Percentiles rank a stretch among this genome's conserved stretches.
Conservation (phyloP, 306 rosid species). For the Alnus glutinosa region DNA sequence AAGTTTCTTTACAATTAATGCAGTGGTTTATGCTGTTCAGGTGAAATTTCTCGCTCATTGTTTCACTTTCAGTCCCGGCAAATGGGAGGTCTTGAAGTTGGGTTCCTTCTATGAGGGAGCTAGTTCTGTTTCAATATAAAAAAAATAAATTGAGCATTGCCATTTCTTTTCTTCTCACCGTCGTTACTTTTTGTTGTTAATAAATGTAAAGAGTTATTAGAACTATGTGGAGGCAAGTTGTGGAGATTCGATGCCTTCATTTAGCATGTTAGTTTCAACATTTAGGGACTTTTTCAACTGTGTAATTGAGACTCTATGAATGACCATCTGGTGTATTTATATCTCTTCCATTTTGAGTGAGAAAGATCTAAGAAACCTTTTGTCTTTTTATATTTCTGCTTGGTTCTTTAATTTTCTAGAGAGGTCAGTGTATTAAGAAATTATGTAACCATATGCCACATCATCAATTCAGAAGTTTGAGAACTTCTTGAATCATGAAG, state of each 20-base stretch:
- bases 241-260: neutral
- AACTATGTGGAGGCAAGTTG: neutral
- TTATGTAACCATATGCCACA: neutral
- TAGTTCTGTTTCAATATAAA: constrained; percentile 11
- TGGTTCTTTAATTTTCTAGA: neutral
- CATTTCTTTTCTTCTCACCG: neutral
- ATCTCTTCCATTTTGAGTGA: neutral
- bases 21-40: constrained; percentile 88
- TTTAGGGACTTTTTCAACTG: neutral
- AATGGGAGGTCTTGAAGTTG: constrained; percentile 22
- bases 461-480: neutral
- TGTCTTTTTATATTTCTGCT: neutral
- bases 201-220: neutral
- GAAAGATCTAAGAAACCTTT: neutral
- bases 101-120: constrained; percentile 25
- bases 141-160: neutral
- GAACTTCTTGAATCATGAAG: neutral
- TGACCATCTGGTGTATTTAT: neutral
- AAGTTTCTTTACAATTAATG: constrained; percentile 76
- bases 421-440: neutral
- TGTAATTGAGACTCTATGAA: neutral
- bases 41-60: constrained; percentile 49
- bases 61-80: constrained; percentile 10
- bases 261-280: neutral
- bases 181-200: constrained; percentile 5